phyloP scores from a whole-genome alignment of 1,139 yeast genomes.

The Citeromyces siamensis region DNA sequence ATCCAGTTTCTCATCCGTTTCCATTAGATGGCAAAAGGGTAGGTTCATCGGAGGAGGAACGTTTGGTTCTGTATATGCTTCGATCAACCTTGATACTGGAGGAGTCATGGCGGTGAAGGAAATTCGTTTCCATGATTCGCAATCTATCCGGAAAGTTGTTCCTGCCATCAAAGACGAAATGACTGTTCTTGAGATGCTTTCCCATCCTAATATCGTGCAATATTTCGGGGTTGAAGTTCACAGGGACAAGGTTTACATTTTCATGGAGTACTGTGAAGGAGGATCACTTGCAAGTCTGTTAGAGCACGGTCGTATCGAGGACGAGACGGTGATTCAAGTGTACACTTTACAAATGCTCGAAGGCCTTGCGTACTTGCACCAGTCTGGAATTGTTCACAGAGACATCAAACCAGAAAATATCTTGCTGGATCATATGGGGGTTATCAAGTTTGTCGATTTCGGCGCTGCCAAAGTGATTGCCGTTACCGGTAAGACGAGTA shows the following conservation, averaged over 20 bases:
- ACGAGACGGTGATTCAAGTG: slow-evolving; percentile 85
- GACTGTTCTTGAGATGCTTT: slow-evolving; percentile 90
- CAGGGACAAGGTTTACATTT: slow-evolving; percentile 86
- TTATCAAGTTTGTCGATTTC: slow-evolving; percentile 89
- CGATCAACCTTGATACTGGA: slow-evolving; percentile 88
- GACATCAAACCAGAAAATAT: slow-evolving; percentile 96
- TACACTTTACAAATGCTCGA: slow-evolving; percentile 90
- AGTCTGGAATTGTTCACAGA: slow-evolving; percentile 91
- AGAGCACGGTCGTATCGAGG: slow-evolving; percentile 89
- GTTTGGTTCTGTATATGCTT: slow-evolving; percentile 89
- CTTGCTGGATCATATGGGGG: slow-evolving; percentile 82
- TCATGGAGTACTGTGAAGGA: slow-evolving; percentile 97
- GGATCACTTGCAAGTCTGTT: slow-evolving; percentile 81
- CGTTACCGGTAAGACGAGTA: slow-evolving; percentile 20
- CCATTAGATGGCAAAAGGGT: slow-evolving; percentile 97
- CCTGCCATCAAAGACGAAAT: slow-evolving; percentile 91
- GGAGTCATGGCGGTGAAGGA: slow-evolving; percentile 97
- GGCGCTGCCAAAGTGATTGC: slow-evolving; percentile 97
- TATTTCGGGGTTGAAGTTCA: slow-evolving; percentile 97
- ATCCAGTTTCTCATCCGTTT: slow-evolving; percentile 79
- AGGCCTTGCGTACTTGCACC: slow-evolving; percentile 90
- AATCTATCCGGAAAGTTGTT: slow-evolving; percentile 72
- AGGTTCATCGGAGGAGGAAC: slow-evolving; percentile 91
- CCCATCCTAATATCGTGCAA: slow-evolving; percentile 93
- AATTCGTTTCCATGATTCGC: slow-evolving; percentile 81